Conservation (phyloP, 1,284 basidiomycete genomes). For the Irpex lacteus region DNA sequence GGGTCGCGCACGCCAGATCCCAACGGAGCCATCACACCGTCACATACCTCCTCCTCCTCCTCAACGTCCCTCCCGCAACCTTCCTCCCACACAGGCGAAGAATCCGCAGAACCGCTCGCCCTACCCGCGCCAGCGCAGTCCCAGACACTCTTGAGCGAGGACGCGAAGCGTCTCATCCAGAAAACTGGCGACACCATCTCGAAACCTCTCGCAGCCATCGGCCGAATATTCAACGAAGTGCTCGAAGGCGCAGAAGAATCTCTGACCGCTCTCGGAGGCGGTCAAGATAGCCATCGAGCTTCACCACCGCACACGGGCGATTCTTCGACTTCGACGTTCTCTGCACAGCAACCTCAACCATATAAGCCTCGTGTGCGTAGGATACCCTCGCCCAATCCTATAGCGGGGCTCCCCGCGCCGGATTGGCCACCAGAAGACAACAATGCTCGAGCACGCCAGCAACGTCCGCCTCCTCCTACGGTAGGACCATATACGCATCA, state of each 20-base stretch:
- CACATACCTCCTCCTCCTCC: slow-evolving; percentile 23
- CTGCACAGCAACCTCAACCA: slow-evolving; percentile 44
- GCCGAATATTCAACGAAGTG: slow-evolving; percentile 81
- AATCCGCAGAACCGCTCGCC: slow-evolving; percentile 76
- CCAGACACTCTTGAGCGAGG: slow-evolving; percentile 50
- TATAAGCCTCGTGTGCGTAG: slow-evolving; percentile 71
- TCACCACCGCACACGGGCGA: not conserved
- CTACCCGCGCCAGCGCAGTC: slow-evolving; percentile 59
- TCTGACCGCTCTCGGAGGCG: slow-evolving; percentile 47
- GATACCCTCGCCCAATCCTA: slow-evolving; percentile 27
- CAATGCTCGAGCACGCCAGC: slow-evolving; percentile 35
- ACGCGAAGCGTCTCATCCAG: slow-evolving; percentile 80
- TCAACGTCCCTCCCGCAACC: slow-evolving; percentile 28
- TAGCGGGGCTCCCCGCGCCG: slow-evolving; percentile 21
- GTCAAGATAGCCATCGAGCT: slow-evolving; percentile 26
- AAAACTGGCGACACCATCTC: slow-evolving; percentile 87
- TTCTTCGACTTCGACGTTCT: not conserved
- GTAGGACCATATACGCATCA: slow-evolving; percentile 38
- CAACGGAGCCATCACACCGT: slow-evolving; percentile 15
- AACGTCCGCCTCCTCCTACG: not conserved
- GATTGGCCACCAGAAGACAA: slow-evolving; percentile 44
- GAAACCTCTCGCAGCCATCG: slow-evolving; percentile 84
- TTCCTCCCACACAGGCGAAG: slow-evolving; percentile 72
- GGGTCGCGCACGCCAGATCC: slow-evolving; percentile 46
- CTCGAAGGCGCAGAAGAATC: slow-evolving; percentile 50